A percentile compares a stretch with the other conserved stretches of the same genome.
Conservation (phyloP, 768 basidiomycete genomes). For the Megacollybia marginata region DNA sequence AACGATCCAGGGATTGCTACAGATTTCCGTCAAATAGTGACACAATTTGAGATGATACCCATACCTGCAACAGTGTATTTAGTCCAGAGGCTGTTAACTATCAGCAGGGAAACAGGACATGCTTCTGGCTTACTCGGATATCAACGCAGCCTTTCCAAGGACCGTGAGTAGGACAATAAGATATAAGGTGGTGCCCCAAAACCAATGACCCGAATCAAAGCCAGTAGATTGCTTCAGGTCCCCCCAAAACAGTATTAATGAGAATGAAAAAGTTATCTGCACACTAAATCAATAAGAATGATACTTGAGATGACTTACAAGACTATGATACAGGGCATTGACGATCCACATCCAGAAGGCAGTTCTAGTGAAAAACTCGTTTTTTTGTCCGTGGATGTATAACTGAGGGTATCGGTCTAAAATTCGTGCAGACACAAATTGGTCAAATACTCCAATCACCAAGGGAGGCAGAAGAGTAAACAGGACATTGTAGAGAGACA, state of each 20-base stretch:
- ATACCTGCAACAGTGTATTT: constrained; percentile 93
- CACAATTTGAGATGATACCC: neutral
- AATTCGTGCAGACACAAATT: constrained; percentile 95
- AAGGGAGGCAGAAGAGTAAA: constrained; percentile 95
- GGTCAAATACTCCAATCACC: constrained; percentile 97
- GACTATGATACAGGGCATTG: constrained; percentile 85
- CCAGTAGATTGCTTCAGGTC: constrained; percentile 80
- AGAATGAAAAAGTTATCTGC: constrained; percentile 83
- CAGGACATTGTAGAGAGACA: constrained; percentile 93
- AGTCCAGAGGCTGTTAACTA: constrained; percentile 79
- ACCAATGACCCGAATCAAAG: constrained; percentile 90
- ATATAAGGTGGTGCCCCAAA: constrained; percentile 97
- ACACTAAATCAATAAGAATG: constrained; percentile 1
- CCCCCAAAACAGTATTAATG: constrained; percentile 87
- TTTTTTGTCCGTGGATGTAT: constrained; percentile 90
- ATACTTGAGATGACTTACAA: constrained; percentile 41
- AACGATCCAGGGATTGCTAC: constrained; percentile 96
- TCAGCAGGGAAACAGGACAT: neutral
- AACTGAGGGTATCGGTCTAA: constrained; percentile 96
- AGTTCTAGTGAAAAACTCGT: constrained; percentile 86
- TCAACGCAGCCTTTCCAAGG: constrained; percentile 92
- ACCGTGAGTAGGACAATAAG: constrained; percentile 90
- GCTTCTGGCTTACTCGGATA: constrained; percentile 79
- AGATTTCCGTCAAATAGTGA: constrained; percentile 5
- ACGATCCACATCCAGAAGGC: constrained; percentile 90